Conservation (phyloP, 1,139 yeast species). For the Blastobotrys indianensis region DNA sequence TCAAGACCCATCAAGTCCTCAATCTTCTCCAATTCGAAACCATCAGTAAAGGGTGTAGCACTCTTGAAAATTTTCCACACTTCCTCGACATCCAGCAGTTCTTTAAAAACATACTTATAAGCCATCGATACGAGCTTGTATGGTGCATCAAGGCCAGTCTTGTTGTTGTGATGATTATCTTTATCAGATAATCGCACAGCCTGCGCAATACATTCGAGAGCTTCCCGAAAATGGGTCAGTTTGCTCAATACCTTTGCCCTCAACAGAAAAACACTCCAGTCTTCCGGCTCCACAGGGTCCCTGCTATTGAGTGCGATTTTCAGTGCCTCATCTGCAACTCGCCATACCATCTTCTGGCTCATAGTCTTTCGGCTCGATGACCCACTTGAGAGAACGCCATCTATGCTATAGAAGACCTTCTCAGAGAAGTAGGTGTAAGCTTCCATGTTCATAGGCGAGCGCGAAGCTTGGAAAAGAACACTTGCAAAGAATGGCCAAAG, state of each 20-base stretch:
- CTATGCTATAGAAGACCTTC: conserved; percentile 26
- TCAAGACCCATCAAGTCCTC: too few species aligned
- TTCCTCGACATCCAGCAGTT: conserved; percentile 18
- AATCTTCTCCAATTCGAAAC: too few species aligned
- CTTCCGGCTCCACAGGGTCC: conserved; percentile 30
- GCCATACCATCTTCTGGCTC: conserved; percentile 13
- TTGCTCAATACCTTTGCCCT: conserved; percentile 58
- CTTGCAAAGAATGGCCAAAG: conserved; percentile 56
- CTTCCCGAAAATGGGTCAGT: conserved; percentile 16
- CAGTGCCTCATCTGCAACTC: conserved; percentile 18
- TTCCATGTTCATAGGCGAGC: conserved; percentile 54
- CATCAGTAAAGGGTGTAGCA: too few species aligned
- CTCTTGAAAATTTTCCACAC: too few species aligned
- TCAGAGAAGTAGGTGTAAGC: conserved; percentile 28
- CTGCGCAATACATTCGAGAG: conserved; percentile 21
- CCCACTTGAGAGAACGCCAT: conserved; percentile 15
- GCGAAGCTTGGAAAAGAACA: conserved; percentile 53
- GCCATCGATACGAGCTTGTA: conserved; percentile 55
- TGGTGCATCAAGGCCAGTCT: conserved; percentile 61
- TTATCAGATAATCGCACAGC: conserved; percentile 37
- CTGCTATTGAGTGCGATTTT: conserved; percentile 31
- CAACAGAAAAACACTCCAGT: conserved; percentile 61
- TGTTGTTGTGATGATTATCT: conserved; percentile 39
- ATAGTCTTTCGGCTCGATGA: conserved; percentile 10
- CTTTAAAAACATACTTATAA: conserved; percentile 48